These are phyloP conservation scores for Saturnispora ahearnii DNA, from an alignment of 805 yeast genomes.

Conservation along the genomic window DNA sequence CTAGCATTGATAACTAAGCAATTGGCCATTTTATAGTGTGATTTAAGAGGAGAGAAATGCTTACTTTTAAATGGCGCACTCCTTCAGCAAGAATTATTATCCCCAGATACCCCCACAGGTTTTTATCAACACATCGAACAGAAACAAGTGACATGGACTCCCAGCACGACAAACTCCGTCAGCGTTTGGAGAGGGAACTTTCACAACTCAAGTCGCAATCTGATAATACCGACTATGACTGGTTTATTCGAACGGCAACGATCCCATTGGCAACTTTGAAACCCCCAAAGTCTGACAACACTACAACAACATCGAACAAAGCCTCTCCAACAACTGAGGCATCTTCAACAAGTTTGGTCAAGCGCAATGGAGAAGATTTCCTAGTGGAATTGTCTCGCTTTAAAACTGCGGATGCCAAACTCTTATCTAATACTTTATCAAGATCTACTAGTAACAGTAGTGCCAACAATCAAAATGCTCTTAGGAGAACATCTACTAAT, in stretches of 20 bases:
- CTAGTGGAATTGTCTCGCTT: slow-evolving; percentile 16
- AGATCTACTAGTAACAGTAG: slow-evolving; percentile 7
- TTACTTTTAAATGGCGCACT: neutral
- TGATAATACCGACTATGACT: slow-evolving; percentile 24
- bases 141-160: slow-evolving; percentile 4
- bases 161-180: slow-evolving; percentile 25
- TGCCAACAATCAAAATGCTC: slow-evolving; percentile 2
- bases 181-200: slow-evolving; percentile 24
- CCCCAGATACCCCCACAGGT: neutral
- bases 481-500: slow-evolving; percentile 25
- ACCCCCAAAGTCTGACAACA: neutral
- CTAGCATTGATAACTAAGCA: neutral
- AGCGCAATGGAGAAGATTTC: slow-evolving; percentile 6
- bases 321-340: slow-evolving; percentile 2
- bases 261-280: slow-evolving; percentile 3
- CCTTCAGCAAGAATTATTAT: neutral
- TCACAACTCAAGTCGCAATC: slow-evolving; percentile 12
- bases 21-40: neutral
- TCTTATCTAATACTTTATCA: slow-evolving; percentile 9
- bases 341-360: slow-evolving; percentile 8
- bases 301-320: slow-evolving; percentile 1
- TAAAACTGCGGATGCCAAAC: slow-evolving; percentile 21
- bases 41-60: neutral
- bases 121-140: neutral
- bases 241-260: slow-evolving; percentile 21